A percentile compares a stretch with the other conserved stretches of the same genome.
Evolutionary conservation across 2,329 filamentous ascomycete species (phyloP).

Genomic region (Arthrocladium fulminans): DNA sequence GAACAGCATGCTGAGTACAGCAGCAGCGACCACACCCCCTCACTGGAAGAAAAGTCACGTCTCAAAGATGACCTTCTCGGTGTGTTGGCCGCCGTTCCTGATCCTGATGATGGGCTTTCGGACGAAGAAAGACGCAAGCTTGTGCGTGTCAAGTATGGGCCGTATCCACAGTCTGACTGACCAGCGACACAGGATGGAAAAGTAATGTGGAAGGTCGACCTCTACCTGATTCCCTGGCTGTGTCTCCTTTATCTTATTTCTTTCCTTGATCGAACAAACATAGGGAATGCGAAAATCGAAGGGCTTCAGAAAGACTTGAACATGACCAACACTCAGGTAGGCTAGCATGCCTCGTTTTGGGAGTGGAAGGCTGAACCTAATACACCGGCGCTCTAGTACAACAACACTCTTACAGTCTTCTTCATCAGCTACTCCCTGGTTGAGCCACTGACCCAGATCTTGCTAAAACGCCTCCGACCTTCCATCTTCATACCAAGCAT

Average conservation of each 20-base stretch:
- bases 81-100: slow-evolving; percentile 24
- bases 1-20: background rate
- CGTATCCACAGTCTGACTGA: slow-evolving; percentile 2
- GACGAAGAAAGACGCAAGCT: slow-evolving; percentile 53
- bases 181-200: slow-evolving; percentile 30
- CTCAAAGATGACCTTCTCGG: slow-evolving; percentile 11
- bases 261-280: slow-evolving; percentile 50
- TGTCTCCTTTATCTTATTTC: slow-evolving; percentile 37
- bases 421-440: slow-evolving; percentile 78
- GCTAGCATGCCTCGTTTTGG: slow-evolving; percentile 36
- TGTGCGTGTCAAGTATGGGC: slow-evolving; percentile 37
- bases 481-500: slow-evolving; percentile 73
- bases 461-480: slow-evolving; percentile 67
- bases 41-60: background rate
- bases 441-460: slow-evolving; percentile 64
- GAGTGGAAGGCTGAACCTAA: background rate
- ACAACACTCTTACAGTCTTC: slow-evolving; percentile 69
- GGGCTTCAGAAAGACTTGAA: slow-evolving; percentile 50
- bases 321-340: slow-evolving; percentile 48
- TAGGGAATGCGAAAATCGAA: slow-evolving; percentile 61
- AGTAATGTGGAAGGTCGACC: slow-evolving; percentile 37
- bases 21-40: background rate
- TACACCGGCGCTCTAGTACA: slow-evolving; percentile 43
- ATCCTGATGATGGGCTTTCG: slow-evolving; percentile 57
- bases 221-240: slow-evolving; percentile 40